phyloP scores from a whole-genome alignment of 2,329 filamentous ascomycete genomes.

The Xylaria sp. region DNA sequence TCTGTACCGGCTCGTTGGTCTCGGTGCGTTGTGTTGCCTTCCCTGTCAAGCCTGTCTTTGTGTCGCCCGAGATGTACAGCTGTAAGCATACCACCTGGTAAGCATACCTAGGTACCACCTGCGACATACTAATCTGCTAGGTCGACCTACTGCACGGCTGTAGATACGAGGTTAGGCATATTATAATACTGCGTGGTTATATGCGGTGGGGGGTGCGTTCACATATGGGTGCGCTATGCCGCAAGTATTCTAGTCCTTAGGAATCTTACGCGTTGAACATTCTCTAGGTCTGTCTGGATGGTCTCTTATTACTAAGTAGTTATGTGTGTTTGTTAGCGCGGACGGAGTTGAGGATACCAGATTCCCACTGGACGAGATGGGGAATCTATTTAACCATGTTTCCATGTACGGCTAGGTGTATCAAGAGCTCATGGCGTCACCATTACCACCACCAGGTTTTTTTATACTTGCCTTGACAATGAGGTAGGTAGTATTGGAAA shows the following conservation, averaged over 20 bases:
- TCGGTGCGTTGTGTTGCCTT: not conserved
- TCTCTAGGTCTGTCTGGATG: not conserved
- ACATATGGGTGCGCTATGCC: not conserved
- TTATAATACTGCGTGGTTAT: not conserved
- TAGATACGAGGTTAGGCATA: not conserved
- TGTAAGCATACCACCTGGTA: not conserved
- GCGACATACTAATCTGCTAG: not conserved
- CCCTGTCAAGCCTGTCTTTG: slow-evolving; percentile 3
- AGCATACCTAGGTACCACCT: too few relatives aligned
- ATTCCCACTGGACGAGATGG: not conserved
- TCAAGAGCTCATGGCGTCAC: not conserved
- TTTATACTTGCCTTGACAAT: not conserved
- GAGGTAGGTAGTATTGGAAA: not conserved
- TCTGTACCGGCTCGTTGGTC: slow-evolving; percentile 1
- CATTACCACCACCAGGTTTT: not conserved
- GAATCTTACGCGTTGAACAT: not conserved
- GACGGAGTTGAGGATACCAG: not conserved
- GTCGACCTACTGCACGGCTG: not conserved
- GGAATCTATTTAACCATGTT: not conserved
- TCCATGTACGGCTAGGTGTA: not conserved
- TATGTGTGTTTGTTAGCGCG: not conserved
- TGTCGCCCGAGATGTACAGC: not conserved
- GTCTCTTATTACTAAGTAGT: not conserved
- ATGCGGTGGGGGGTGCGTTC: not conserved
- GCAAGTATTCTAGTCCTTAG: not conserved